Evolutionary conservation across 2,329 filamentous ascomycete species (phyloP), one percentile per base, ranked within the genome.

Genomic region (Fusarium ramigenum): DNA sequence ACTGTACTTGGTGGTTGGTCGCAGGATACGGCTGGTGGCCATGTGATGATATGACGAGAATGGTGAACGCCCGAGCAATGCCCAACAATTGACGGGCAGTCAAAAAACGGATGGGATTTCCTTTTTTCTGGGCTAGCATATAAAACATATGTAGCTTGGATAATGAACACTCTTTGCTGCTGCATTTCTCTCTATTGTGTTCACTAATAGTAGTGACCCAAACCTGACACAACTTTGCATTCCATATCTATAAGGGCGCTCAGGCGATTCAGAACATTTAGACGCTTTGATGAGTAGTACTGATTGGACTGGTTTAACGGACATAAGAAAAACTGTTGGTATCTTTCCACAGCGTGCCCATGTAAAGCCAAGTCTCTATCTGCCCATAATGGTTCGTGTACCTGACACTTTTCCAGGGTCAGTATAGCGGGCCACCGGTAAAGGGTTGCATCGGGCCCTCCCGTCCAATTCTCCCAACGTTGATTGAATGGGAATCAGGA

Each of bases 1-100:
- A 40, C 19, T 67, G 9, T n/a, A 34, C 46, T 40, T 60, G 60
- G 67, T 71, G 71, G 62, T 63, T 59, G 71, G 68, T 73, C 70
- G 40, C 66, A 71, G 69, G 53, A 56, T 47, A 54, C 44, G 42
- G 70, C 59, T 60, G 64, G 63, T 60, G 71, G 59, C 57, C 47
- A 61, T 72, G 67, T 65, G 69, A 74, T 74, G 70, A 73, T 70
- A 66, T 69, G 65, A 74, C 68, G 52, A 70, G 66, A 74, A 73
- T 73, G 67, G 67, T 43, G 42, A 47, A 63, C 42, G 32, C 59
- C 49, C 72, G 66, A 59, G 52, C 70, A 74, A 59, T 47, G 66
- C 67, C 71, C 72, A 64, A 57, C 65, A 57, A 63, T 68, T 60
- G 63, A 72, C 43, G 71, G 71, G 71, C 71, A 65, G 71, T 60